Evolutionary conservation across 805 yeast genomes (phyloP), one percentile per base, ranked within the genome.

Genomic region (Sugiyamaella floridensis): DNA sequence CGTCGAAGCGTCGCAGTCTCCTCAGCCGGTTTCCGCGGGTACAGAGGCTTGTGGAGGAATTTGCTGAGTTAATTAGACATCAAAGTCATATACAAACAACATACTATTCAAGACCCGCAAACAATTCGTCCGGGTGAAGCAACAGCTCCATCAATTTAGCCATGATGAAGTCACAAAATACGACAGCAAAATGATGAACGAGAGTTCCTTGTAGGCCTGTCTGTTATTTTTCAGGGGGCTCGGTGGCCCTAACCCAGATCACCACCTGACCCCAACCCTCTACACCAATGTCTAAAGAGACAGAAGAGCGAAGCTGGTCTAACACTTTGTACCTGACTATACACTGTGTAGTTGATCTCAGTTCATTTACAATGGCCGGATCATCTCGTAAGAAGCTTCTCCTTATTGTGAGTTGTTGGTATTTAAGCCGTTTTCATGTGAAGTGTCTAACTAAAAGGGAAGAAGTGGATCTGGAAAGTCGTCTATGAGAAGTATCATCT

Each of bases 401-500:
- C 42, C 71, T 83, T 28, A 84, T 83, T 82, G 76, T 72, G 54
- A 41, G 51, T 12, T 2, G 7, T n/a, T 43, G n/a, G n/a, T n/a
- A n/a, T n/a, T 22, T 22, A 6, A 22, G 26, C 26, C 4, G 37
- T n/a, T n/a, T n/a, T n/a, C n/a, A n/a, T n/a, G n/a, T n/a, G n/a
- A n/a, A n/a, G 37, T 3, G 37, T 11, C 37, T 32, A 32, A 32
- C 37, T 32, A 10, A 32, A 22, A 22, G 37, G 37, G 98, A 71
- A 85, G 98, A 45, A 85, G 95, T 26, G 98, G 99, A 44, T 88
- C 97, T 4, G 99, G 99, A 1, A 93, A 93, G 68, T 89, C 97
- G 2, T 89, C 97, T 1, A 93, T 93, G 99, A 76, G 98, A 61
- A 88, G 96, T 45, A 92, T 93, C 56, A 93, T 93, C 59, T 93